Conservation (phyloP, 768 basidiomycete genomes). For the Serendipita sp. region DNA sequence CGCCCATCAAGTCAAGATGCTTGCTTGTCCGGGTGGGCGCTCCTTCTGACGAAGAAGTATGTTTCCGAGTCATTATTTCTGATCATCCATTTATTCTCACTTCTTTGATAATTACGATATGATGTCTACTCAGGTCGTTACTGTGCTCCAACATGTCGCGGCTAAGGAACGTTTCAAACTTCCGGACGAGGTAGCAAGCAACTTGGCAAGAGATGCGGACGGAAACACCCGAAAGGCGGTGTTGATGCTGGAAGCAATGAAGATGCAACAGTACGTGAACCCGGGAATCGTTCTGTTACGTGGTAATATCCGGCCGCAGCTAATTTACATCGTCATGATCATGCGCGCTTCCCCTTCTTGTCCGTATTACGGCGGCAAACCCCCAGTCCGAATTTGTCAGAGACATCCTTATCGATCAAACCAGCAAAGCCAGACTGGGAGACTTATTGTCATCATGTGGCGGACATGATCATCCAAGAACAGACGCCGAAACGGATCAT, state of each 20-base stretch:
- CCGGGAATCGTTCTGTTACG: background rate
- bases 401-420: slow-evolving; percentile 25
- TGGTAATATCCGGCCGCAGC: background rate
- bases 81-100: too few species aligned
- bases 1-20: slow-evolving; percentile 92
- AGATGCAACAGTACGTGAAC: slow-evolving; percentile 76
- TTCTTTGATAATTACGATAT: background rate
- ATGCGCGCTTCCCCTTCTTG: background rate
- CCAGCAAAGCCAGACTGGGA: slow-evolving; percentile 99
- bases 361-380: background rate
- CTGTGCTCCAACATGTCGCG: slow-evolving; percentile 64
- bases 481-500: slow-evolving; percentile 81
- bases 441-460: slow-evolving; percentile 84
- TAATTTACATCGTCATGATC: background rate
- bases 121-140: slow-evolving; percentile 44
- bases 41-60: slow-evolving; percentile 60
- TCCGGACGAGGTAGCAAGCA: slow-evolving; percentile 56
- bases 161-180: slow-evolving; percentile 64
- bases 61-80: slow-evolving; percentile 8
- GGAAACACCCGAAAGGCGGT: slow-evolving; percentile 94
- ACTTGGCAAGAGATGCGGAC: slow-evolving; percentile 63
- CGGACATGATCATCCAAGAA: slow-evolving; percentile 74
- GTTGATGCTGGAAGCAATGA: slow-evolving; percentile 84
- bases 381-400: slow-evolving; percentile 62
- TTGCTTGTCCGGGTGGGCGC: slow-evolving; percentile 86